Evolutionary conservation across 495 filamentous ascomycete genomes (phyloP).

Genomic region (Chlorociboria aeruginascens): DNA sequence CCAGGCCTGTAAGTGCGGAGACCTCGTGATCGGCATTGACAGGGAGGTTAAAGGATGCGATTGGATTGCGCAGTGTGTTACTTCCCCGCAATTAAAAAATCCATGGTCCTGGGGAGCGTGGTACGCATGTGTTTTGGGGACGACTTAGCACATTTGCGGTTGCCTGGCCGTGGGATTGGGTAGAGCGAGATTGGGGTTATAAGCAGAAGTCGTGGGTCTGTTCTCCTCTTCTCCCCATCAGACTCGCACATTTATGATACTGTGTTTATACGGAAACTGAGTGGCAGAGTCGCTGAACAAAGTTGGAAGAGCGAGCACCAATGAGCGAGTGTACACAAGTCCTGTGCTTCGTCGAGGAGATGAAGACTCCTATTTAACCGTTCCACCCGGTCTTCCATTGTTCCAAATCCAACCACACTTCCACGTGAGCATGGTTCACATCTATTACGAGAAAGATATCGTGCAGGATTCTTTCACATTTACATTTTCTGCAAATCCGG

Average conservation of each 20-base stretch:
- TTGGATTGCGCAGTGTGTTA: too few species aligned
- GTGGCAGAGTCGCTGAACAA: too few species aligned
- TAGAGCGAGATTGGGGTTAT: too few species aligned
- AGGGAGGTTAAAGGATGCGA: too few species aligned
- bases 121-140: too few species aligned
- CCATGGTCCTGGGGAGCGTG: too few species aligned
- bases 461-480: constrained; percentile 13
- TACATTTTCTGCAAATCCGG: constrained; percentile 8
- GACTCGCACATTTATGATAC: background rate
- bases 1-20: too few species aligned
- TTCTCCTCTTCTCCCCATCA: background rate
- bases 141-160: too few species aligned
- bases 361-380: constrained; percentile 18
- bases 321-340: constrained; percentile 19
- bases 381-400: background rate
- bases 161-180: too few species aligned
- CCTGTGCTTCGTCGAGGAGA: constrained; percentile 20
- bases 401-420: background rate
- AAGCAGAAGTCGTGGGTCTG: background rate
- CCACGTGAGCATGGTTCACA: constrained; percentile 21
- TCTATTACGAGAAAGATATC: constrained; percentile 9
- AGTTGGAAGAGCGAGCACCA: background rate
- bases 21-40: too few species aligned
- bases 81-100: too few species aligned
- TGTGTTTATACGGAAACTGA: background rate